Base-by-base conservation (phyloP, 441 rosid genomes). In the California macrophylla region DNA sequence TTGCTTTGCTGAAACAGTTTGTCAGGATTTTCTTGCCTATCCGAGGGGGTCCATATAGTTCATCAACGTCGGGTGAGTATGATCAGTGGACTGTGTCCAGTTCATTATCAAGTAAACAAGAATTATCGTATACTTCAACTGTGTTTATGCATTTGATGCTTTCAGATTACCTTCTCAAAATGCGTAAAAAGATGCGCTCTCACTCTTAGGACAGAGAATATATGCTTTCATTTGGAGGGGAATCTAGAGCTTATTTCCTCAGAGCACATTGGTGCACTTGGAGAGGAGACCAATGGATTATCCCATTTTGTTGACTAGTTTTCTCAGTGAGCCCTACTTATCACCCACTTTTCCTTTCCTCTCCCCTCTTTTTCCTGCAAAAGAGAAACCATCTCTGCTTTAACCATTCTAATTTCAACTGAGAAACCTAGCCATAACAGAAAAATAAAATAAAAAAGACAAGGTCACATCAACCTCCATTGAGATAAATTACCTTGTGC, bases 291-390 rank as follows among this genome's bases (percentile, higher is more conserved):
- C 29, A 23, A 65, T 50, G 69, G 71, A 54, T 64, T 73, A 60
- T 42, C 69, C 32, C 6, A 45, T 63, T 29, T 25, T 38, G 6
- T 40, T 70, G 50, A 28, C 70, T 63, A 56, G 72, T 77, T 34
- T 42, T 80, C 69, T 4, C 9, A 61, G 40, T 70, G 42, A 10
- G 60, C 72, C 45, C 32, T 52, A 25, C 24, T 54, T 64, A 68
- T 70, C 64, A 47, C 42, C 71, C 18, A 15, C 20, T 18, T 52
- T 38, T 70, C 1, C n/a, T 25, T 65, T 47, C 38, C 30, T 29
- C 63, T 69, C 30, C 1, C 16, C 8, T 28, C 23, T 64, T 66
- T 67, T 18, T 72, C 36, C 18, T 30, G 60, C 60, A 18, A 52
- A 52, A 52, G 60, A 52, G 18, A 20, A 18, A 18, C 16, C 25